phyloP scores from a whole-genome alignment of 495 filamentous ascomycete species.

The Hypoxylon lienhwacheense region DNA sequence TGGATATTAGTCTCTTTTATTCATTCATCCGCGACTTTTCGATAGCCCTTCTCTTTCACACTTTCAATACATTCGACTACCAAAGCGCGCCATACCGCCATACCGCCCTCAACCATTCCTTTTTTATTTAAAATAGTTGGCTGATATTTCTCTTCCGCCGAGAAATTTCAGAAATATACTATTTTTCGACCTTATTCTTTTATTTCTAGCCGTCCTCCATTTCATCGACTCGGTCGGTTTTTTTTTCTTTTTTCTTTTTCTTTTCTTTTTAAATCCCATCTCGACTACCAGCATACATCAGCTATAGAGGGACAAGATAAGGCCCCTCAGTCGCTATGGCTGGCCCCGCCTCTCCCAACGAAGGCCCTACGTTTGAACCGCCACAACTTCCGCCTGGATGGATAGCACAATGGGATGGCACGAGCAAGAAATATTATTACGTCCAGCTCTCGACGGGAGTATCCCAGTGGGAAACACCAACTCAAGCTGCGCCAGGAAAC shows the following conservation, averaged over 20 bases:
- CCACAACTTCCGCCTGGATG: conserved; percentile 72
- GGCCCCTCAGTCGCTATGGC: conserved; percentile 45
- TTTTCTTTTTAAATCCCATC: too few species aligned
- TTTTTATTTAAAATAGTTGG: not conserved
- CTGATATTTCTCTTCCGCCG: conserved; percentile 12
- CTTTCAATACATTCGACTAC: conserved; percentile 19
- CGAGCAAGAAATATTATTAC: conserved; percentile 74
- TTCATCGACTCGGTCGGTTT: conserved; percentile 7
- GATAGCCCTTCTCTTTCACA: conserved; percentile 31
- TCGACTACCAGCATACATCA: conserved; percentile 8
- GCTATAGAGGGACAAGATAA: conserved; percentile 25
- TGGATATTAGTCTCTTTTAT: conserved; percentile 15
- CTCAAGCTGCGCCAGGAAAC: conserved; percentile 58
- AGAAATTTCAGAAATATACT: not conserved
- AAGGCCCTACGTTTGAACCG: conserved; percentile 70
- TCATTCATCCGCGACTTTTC: conserved; percentile 26
- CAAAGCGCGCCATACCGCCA: conserved; percentile 3
- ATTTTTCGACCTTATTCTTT: not conserved
- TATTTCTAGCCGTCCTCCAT: not conserved
- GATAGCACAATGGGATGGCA: conserved; percentile 83
- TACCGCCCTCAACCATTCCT: conserved; percentile 20
- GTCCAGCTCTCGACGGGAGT: conserved; percentile 74
- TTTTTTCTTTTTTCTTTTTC: too few species aligned
- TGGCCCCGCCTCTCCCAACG: conserved; percentile 59
- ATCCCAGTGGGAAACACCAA: conserved; percentile 79